phyloP scores from a whole-genome alignment of 148 eudicot genomes.

The Camellia japonica region DNA sequence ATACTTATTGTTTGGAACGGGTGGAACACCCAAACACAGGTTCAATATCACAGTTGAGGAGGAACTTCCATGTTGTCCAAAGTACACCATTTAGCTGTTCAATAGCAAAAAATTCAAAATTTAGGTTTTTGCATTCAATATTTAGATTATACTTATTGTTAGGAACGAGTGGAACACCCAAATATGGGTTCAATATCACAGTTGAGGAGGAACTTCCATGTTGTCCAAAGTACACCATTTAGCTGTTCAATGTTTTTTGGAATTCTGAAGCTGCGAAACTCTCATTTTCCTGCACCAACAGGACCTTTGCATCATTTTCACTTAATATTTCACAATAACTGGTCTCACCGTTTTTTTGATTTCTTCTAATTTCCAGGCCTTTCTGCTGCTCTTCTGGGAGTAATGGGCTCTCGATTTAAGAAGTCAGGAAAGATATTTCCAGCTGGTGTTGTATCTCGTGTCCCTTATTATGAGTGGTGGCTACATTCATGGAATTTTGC shows the following conservation, averaged over 20 bases:
- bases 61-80: not conserved
- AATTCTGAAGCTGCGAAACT: not conserved
- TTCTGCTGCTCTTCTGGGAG: conserved; percentile 78
- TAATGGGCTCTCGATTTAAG: conserved; percentile 83
- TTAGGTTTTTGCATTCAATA: not conserved
- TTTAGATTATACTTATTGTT: not conserved
- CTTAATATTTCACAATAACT: not conserved
- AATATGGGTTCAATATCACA: not conserved
- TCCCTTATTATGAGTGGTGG: conserved; percentile 84
- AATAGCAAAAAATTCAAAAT: not conserved
- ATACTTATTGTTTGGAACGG: no score
- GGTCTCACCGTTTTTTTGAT: conserved; percentile 5
- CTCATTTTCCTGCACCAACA: no score
- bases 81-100: not conserved
- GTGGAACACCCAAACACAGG: not conserved
- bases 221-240: not conserved
- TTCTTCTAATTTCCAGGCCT: conserved; percentile 24
- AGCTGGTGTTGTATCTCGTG: conserved; percentile 79
- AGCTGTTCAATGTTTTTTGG: not conserved
- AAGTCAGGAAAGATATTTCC: conserved; percentile 85
- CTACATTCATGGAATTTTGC: conserved; percentile 74
- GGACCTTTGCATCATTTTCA: not conserved
- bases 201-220: not conserved
- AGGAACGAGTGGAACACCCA: not conserved
- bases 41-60: not conserved